Conservation (phyloP, 2,329 filamentous ascomycete species). For the Lecanicillium sp. region DNA sequence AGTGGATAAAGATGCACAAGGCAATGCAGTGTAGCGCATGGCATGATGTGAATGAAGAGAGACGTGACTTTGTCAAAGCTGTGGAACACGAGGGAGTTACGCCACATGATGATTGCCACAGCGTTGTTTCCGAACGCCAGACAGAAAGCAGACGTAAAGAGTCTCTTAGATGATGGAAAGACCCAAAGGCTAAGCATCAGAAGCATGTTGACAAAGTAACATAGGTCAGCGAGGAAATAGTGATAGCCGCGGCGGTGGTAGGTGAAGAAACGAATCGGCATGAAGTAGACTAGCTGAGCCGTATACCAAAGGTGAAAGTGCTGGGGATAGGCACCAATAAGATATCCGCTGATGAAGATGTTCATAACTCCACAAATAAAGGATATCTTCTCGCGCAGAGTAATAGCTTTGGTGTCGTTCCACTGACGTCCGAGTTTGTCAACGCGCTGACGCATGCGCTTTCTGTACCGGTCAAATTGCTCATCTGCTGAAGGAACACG, state of each 20-base stretch:
- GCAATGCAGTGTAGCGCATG: conserved; percentile 86
- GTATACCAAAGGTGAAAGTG: conserved; percentile 94
- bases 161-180: conserved; percentile 81
- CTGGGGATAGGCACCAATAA: conserved; percentile 79
- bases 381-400: conserved; percentile 83
- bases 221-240: conserved; percentile 94
- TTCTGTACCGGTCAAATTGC: conserved; percentile 83
- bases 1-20: conserved; percentile 73
- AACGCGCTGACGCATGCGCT: conserved; percentile 81
- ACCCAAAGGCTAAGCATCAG: conserved; percentile 77
- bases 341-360: conserved; percentile 91
- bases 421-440: conserved; percentile 78
- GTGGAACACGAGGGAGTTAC: conserved; percentile 96
- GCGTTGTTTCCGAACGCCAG: conserved; percentile 95
- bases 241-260: conserved; percentile 91
- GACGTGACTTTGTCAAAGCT: conserved; percentile 97
- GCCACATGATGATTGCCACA: conserved; percentile 97
- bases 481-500: conserved; percentile 83
- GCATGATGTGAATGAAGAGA: conserved; percentile 99
- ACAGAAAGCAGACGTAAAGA: conserved; percentile 89
- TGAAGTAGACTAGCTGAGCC: conserved; percentile 80
- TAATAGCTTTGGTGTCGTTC: conserved; percentile 86
- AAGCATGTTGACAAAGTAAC: conserved; percentile 95
- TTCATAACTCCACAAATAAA: conserved; percentile 97
- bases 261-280: conserved; percentile 89